Conservation (phyloP, 495 filamentous ascomycete species). For the Hyaloscypha finlandica region DNA sequence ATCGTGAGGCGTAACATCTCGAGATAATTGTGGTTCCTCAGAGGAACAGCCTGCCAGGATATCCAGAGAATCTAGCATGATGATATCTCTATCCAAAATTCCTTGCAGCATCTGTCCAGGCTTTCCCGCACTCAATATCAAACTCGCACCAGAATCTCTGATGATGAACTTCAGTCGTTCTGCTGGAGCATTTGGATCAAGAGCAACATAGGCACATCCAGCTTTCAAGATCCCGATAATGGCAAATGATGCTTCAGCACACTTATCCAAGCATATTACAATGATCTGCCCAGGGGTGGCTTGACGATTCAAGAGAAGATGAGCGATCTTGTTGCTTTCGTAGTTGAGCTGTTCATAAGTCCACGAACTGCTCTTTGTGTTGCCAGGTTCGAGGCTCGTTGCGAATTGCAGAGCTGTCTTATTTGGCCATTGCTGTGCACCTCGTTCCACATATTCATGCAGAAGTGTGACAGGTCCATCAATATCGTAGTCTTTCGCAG, state of each 20-base stretch:
- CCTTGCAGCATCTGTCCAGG: slow-evolving; percentile 34
- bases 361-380: slow-evolving; percentile 50
- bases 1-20: slow-evolving; percentile 44
- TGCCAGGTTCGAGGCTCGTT: slow-evolving; percentile 36
- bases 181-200: slow-evolving; percentile 64
- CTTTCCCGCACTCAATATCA: slow-evolving; percentile 48
- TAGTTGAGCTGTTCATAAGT: slow-evolving; percentile 61
- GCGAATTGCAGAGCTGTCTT: slow-evolving; percentile 64
- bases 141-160: slow-evolving; percentile 56
- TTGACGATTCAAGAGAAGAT: slow-evolving; percentile 46
- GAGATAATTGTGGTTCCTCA: slow-evolving; percentile 31
- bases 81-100: slow-evolving; percentile 35
- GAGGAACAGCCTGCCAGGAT: slow-evolving; percentile 33
- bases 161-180: slow-evolving; percentile 67
- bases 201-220: slow-evolving; percentile 79
- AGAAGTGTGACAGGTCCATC: slow-evolving; percentile 47
- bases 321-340: slow-evolving; percentile 61
- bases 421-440: slow-evolving; percentile 42
- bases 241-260: slow-evolving; percentile 73
- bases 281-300: slow-evolving; percentile 56
- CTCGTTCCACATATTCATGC: slow-evolving; percentile 64
- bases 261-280: slow-evolving; percentile 79
- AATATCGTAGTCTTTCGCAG: slow-evolving; percentile 49
- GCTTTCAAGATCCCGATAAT: slow-evolving; percentile 81
- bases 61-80: slow-evolving; percentile 41